Evolutionary conservation across 805 yeast species (phyloP).

Genomic region (Cyberlindnera nakhonratchasimensis): DNA sequence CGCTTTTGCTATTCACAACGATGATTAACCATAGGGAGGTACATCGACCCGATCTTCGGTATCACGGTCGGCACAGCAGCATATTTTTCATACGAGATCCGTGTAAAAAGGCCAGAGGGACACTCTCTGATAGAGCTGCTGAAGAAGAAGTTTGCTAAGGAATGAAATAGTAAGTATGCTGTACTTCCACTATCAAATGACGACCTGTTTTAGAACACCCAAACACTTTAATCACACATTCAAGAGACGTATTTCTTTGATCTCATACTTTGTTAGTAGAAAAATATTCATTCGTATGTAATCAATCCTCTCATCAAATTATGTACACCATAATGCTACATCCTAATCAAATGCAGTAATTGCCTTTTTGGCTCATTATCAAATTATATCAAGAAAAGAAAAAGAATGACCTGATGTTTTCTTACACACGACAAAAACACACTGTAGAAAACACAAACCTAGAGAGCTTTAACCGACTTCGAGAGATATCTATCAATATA

Average conservation of each 20-base stretch:
- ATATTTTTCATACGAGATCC: constrained; percentile 58
- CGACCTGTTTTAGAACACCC: neutral
- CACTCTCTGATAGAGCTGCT: constrained; percentile 56
- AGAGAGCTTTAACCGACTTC: no score
- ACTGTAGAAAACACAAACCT: no score
- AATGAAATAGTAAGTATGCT: neutral
- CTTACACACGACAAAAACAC: neutral
- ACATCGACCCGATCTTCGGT: constrained; percentile 64
- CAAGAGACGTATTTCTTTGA: no score
- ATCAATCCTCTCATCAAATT: no score
- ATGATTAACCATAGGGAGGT: constrained; percentile 29
- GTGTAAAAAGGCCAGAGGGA: constrained; percentile 55
- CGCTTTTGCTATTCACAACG: neutral
- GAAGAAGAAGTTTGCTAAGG: constrained; percentile 28
- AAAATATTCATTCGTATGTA: no score
- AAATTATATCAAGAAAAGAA: no score
- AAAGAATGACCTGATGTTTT: neutral
- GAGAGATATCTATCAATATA: no score
- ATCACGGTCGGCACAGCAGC: constrained; percentile 58
- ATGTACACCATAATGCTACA: no score
- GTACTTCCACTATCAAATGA: neutral
- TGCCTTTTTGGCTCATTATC: no score
- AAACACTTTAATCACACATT: no score
- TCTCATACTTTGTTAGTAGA: no score
- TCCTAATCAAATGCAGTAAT: no score